Evolutionary conservation across 495 filamentous ascomycete genomes (phyloP).

Genomic region (Melanomma pulvis-pyrius): DNA sequence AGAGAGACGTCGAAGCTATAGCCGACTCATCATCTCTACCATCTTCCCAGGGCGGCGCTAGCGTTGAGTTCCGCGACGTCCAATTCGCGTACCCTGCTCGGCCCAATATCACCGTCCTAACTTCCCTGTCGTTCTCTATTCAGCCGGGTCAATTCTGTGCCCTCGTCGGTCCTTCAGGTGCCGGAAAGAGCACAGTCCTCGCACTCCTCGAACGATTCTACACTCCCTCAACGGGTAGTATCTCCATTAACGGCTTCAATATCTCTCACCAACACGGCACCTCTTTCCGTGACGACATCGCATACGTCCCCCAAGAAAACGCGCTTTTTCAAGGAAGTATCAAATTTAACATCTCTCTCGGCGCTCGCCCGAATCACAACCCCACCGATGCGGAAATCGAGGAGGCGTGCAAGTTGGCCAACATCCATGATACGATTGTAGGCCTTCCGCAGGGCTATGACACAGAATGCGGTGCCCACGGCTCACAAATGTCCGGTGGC

Average conservation of each 20-base stretch:
- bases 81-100: constrained; percentile 61
- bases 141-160: constrained; percentile 56
- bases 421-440: constrained; percentile 30
- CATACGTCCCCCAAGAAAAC: constrained; percentile 33
- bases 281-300: constrained; percentile 43
- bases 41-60: constrained; percentile 2
- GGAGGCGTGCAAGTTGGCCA: constrained; percentile 36
- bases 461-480: constrained; percentile 35
- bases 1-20: constrained; percentile 79
- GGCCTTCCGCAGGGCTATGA: constrained; percentile 41
- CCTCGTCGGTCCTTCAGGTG: constrained; percentile 62
- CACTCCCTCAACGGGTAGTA: constrained; percentile 36
- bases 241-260: constrained; percentile 29
- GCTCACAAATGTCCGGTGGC: constrained; percentile 26
- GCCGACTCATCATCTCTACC: constrained; percentile 44
- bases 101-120: constrained; percentile 48
- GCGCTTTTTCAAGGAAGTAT: constrained; percentile 33
- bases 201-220: constrained; percentile 56
- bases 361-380: constrained; percentile 44
- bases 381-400: constrained; percentile 29
- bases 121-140: constrained; percentile 49
- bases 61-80: constrained; percentile 57
- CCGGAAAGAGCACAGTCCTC: constrained; percentile 59
- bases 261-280: not conserved
- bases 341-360: constrained; percentile 28